A percentile compares a stretch with the other conserved stretches of the same genome.
Conservation (phyloP, 2,329 filamentous ascomycete species). For the Trichophyton rubrum region DNA sequence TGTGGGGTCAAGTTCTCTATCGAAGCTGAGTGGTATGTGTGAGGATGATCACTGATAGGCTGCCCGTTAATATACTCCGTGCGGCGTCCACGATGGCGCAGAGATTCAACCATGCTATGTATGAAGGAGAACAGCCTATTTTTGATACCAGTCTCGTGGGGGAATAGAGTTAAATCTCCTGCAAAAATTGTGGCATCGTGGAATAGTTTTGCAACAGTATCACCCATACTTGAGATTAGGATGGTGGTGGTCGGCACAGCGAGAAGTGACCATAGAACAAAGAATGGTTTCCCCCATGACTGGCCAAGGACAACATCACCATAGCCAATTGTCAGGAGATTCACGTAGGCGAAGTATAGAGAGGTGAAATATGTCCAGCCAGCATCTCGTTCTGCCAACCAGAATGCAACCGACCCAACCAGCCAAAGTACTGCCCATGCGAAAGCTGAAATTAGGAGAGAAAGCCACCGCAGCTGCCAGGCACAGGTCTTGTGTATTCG, state of each 20-base stretch:
- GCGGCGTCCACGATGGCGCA: not conserved
- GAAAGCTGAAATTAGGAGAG: constrained; percentile 25
- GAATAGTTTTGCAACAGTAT: constrained; percentile 38
- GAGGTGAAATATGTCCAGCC: constrained; percentile 29
- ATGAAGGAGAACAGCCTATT: constrained; percentile 11
- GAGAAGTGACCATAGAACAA: constrained; percentile 31
- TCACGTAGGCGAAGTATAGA: constrained; percentile 29
- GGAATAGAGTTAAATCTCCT: constrained; percentile 43
- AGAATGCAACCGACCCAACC: constrained; percentile 27
- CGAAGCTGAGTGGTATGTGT: not conserved
- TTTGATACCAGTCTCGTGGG: constrained; percentile 33
- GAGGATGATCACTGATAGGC: not conserved
- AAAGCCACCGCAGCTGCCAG: constrained; percentile 31
- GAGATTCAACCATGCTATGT: constrained; percentile 15
- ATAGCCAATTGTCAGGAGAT: constrained; percentile 30
- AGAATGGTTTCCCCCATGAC: constrained; percentile 27
- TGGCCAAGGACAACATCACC: constrained; percentile 25
- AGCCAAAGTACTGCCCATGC: constrained; percentile 36
- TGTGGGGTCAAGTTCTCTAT: not conserved
- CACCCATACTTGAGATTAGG: constrained; percentile 29
- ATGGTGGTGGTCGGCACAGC: constrained; percentile 30
- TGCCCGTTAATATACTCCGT: not conserved
- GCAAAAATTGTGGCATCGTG: constrained; percentile 45
- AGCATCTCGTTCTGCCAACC: constrained; percentile 21
- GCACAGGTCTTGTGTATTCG: constrained; percentile 32